phyloP scores from a whole-genome alignment of 169 alveolate species.

The Sarcocystis neurona region DNA sequence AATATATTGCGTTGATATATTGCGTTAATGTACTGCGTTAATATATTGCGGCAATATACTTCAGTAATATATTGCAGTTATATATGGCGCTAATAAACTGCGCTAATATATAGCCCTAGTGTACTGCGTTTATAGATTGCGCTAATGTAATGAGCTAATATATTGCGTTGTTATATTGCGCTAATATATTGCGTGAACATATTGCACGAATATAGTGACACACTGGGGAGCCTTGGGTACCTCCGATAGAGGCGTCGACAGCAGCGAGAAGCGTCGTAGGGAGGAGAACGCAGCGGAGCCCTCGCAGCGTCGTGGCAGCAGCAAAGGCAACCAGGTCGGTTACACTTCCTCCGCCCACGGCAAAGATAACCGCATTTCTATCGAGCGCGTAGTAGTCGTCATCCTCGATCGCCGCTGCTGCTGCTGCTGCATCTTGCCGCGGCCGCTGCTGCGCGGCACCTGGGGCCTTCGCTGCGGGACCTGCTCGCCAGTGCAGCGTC shows the following conservation, averaged over 20 bases:
- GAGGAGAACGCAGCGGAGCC: slow-evolving; percentile 66
- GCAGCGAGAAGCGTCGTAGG: slow-evolving; percentile 78
- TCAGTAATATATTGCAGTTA: no score
- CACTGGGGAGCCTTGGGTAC: slow-evolving; percentile 9
- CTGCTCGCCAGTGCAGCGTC: background rate
- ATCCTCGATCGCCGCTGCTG: no score
- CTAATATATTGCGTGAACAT: no score
- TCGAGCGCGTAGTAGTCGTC: background rate
- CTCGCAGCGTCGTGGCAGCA: slow-evolving; percentile 72
- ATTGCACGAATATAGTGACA: background rate
- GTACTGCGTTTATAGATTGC: no score
- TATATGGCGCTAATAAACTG: no score
- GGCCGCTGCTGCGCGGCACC: background rate
- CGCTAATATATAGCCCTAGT: no score
- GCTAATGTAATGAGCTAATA: no score
- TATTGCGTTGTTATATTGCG: no score
- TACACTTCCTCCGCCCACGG: slow-evolving; percentile 79
- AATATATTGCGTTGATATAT: no score
- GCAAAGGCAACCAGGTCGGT: slow-evolving; percentile 76
- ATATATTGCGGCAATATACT: no score
- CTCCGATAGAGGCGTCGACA: slow-evolving; percentile 78
- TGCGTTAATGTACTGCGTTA: no score
- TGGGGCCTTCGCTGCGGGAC: background rate
- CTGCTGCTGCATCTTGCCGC: no score
- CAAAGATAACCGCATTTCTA: slow-evolving; percentile 58